Conservation (phyloP, 2,329 filamentous ascomycete genomes). For the Lithohypha guttulata region DNA sequence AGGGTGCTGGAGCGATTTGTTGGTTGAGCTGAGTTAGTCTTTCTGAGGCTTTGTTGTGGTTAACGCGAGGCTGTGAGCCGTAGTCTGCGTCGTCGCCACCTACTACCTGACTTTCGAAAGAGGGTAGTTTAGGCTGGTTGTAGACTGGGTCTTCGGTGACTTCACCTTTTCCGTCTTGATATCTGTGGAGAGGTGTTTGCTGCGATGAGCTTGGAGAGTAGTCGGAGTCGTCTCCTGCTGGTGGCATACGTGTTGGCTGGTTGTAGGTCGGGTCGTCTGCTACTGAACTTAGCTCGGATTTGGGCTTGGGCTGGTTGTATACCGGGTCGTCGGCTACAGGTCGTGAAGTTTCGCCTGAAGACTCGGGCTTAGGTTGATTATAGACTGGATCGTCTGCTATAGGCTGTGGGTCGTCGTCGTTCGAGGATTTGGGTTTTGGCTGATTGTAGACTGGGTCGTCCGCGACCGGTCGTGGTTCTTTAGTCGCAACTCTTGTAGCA, state of each 20-base stretch:
- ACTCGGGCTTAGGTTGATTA: neutral
- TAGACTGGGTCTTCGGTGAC: slow-evolving; percentile 6
- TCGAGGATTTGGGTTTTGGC: neutral
- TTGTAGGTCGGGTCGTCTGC: slow-evolving; percentile 4
- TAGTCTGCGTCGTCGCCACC: too few species aligned
- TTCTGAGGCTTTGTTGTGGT: neutral
- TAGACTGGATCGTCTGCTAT: neutral
- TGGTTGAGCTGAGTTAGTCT: slow-evolving; percentile 32
- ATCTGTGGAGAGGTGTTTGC: neutral
- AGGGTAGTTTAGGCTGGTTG: neutral
- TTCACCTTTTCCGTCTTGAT: neutral
- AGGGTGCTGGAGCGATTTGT: slow-evolving; percentile 27
- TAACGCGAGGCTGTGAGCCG: neutral
- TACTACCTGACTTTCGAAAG: too few species aligned
- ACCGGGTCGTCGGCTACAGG: too few species aligned
- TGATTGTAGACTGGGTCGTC: slow-evolving; percentile 8
- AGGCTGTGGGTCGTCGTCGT: too few species aligned
- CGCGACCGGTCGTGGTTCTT: neutral
- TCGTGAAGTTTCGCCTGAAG: too few species aligned
- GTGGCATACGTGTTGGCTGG: neutral
- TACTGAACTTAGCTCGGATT: too few species aligned
- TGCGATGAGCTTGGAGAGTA: neutral
- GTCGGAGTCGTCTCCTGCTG: neutral
- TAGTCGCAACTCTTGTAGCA: neutral
- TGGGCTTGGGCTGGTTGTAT: too few species aligned